Evolutionary conservation across 306 rosid species (phyloP), one percentile per base, ranked within the genome.

Genomic region (Fagus sylvatica): DNA sequence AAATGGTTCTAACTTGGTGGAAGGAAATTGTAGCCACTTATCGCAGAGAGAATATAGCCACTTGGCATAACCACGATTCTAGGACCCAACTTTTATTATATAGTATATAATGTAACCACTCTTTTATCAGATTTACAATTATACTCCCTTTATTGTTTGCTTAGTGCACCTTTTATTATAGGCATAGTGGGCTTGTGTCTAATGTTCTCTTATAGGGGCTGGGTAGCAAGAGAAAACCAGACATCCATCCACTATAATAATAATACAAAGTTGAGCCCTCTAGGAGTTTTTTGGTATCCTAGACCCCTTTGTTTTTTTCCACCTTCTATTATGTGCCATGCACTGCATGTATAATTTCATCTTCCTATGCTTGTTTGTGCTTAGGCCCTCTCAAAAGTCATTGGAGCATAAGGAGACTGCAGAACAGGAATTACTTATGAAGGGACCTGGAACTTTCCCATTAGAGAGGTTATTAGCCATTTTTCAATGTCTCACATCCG

Each of bases 361-460:
- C 53, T 42, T 41, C 11, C 74, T 72, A 71, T 78, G 81, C 41
- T 64, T 77, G 75, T 77, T 57, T 48, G 73, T 80, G 84, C 28
- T 13, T 40, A 95, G 98, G 88, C 61, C 91, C 62, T 84, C 91
- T 10, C 84, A 81, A 72, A 92, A 92, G 82, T 87, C 80, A 68
- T 55, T 71, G 79, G 96, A 91, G 80, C 79, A 84, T 84, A 92
- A 95, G 78, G 98, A 95, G 78, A 86, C 74, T 74, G 90, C 84
- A 74, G 95, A 95, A 82, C 92, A 91, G 80, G 98, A 95, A 72
- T 66, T 77, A 73, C 88, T 92, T 57, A 85, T 86, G 96, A 95
- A 92, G 89, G 97, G 97, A 64, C 98, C 98, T 11, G 98, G 98
- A 85, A 85, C 96, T 69, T 95, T 92, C 79, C 98, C 98, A 78